phyloP scores from a whole-genome alignment of 129 eudicot genomes.

The Erigeron canadensis region DNA sequence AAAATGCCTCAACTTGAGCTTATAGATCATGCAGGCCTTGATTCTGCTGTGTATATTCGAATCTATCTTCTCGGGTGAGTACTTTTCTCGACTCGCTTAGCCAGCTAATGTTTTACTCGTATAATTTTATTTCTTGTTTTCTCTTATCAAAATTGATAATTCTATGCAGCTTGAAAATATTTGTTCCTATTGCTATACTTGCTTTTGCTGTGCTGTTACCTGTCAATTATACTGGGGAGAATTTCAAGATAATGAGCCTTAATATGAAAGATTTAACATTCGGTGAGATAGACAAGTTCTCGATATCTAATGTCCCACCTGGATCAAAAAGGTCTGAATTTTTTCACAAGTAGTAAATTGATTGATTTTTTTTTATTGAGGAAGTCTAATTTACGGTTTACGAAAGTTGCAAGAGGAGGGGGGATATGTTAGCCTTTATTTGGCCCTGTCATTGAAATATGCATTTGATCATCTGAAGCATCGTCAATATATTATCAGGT shows the following conservation, averaged over 20 bases:
- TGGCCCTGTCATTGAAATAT: background rate
- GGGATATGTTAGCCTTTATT: too few species aligned
- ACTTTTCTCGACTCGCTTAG: slow-evolving; percentile 6
- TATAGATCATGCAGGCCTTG: slow-evolving; percentile 94
- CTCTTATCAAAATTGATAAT: slow-evolving; percentile 8
- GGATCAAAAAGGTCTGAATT: slow-evolving; percentile 67
- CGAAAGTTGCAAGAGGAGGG: too few species aligned
- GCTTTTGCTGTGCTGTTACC: slow-evolving; percentile 84
- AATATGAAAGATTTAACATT: slow-evolving; percentile 52
- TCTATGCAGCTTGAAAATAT: slow-evolving; percentile 86
- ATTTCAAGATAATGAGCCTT: slow-evolving; percentile 29
- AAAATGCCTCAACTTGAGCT: slow-evolving; percentile 97
- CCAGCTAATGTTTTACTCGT: background rate
- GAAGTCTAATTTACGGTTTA: too few species aligned
- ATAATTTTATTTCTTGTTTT: background rate
- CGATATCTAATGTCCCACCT: slow-evolving; percentile 82
- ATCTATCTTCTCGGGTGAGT: slow-evolving; percentile 95
- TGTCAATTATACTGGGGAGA: slow-evolving; percentile 73
- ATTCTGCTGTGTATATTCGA: slow-evolving; percentile 88
- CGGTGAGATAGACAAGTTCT: slow-evolving; percentile 86
- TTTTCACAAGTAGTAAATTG: background rate
- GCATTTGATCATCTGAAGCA: slow-evolving; percentile 11
- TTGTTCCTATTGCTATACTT: slow-evolving; percentile 79
- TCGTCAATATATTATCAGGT: slow-evolving; percentile 44
- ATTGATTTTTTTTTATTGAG: background rate